A percentile compares a stretch with the other conserved stretches of the same genome.
These are phyloP conservation scores for Anthostomella pinea DNA, from an alignment of 2,329 filamentous ascomycete species.

Conservation along the genomic window DNA sequence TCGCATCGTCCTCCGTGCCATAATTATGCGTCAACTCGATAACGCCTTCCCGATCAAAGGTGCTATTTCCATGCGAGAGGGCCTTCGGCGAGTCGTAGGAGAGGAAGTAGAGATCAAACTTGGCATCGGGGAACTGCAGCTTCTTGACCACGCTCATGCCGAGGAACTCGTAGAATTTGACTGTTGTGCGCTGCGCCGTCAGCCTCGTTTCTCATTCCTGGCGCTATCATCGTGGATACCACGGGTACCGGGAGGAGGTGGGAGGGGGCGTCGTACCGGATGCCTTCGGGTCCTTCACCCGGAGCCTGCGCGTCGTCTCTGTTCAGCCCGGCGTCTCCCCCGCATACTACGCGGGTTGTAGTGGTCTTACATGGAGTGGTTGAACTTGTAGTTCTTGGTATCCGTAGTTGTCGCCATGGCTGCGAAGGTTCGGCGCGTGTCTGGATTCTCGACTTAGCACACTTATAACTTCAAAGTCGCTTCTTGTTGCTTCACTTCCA, in stretches of 20 bases:
- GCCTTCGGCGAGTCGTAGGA: conserved; percentile 79
- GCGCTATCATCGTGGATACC: too few relatives aligned
- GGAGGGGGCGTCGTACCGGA: conserved; percentile 49
- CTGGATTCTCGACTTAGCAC: too few relatives aligned
- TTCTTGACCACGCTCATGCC: conserved; percentile 83
- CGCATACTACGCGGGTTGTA: background rate
- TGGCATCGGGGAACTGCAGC: conserved; percentile 77
- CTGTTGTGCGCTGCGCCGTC: conserved; percentile 36
- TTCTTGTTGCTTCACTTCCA: too few relatives aligned
- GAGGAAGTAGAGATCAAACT: conserved; percentile 95
- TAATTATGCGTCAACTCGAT: conserved; percentile 85
- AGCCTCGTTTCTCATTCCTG: too few relatives aligned
- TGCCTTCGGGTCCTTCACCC: conserved; percentile 89
- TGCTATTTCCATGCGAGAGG: conserved; percentile 66
- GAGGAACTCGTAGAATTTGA: conserved; percentile 92
- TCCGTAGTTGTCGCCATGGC: conserved; percentile 71
- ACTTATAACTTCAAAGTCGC: too few relatives aligned
- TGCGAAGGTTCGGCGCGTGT: conserved; percentile 32
- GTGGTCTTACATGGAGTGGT: conserved; percentile 74
- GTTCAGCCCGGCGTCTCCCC: conserved; percentile 8
- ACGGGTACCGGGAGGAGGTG: background rate
- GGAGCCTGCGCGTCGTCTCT: conserved; percentile 60
- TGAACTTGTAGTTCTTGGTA: conserved; percentile 73
- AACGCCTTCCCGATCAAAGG: conserved; percentile 81
- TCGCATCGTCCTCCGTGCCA: conserved; percentile 81